A percentile compares a stretch with the other conserved stretches of the same genome.
phyloP scores from a whole-genome alignment of 345 rosid species.

The Anacardium occidentale region DNA sequence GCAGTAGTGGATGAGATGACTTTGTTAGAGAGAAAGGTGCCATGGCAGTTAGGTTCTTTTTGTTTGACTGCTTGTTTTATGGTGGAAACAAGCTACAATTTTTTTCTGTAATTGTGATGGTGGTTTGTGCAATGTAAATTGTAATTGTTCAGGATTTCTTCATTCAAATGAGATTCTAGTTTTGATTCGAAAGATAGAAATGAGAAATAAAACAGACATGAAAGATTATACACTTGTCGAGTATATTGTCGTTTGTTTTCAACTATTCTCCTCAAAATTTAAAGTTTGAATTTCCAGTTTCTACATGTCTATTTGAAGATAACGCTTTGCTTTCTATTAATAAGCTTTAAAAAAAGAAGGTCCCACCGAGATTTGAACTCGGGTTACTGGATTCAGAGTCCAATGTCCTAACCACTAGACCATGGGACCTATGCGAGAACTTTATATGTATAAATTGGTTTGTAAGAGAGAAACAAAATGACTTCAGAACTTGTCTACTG shows the following conservation, averaged over 20 bases:
- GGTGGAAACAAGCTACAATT: conserved; percentile 26
- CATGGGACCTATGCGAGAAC: conserved; percentile 72
- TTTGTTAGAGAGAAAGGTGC: conserved; percentile 1
- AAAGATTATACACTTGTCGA: conserved; percentile 11
- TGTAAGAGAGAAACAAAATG: too few species aligned
- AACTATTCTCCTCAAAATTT: background rate
- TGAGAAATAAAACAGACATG: conserved; percentile 18
- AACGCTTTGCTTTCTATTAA: too few species aligned
- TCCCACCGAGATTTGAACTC: conserved; percentile 99
- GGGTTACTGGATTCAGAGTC: conserved; percentile 99
- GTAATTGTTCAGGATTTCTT: conserved; percentile 29
- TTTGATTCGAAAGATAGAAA: conserved; percentile 11
- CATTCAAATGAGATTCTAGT: conserved; percentile 24
- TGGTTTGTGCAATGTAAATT: conserved; percentile 34
- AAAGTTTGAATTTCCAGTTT: too few species aligned
- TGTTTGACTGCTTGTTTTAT: conserved; percentile 27
- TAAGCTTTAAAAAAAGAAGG: conserved; percentile 43
- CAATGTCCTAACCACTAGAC: conserved; percentile 98
- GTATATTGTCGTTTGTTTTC: background rate
- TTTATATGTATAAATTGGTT: too few species aligned
- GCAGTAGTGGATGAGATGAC: background rate
- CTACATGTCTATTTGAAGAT: too few species aligned
- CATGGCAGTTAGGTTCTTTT: conserved; percentile 10
- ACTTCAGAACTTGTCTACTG: too few species aligned
- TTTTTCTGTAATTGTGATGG: conserved; percentile 29